phyloP scores from a whole-genome alignment of 2,329 filamentous ascomycete species.

The Lecanicillium sp. region DNA sequence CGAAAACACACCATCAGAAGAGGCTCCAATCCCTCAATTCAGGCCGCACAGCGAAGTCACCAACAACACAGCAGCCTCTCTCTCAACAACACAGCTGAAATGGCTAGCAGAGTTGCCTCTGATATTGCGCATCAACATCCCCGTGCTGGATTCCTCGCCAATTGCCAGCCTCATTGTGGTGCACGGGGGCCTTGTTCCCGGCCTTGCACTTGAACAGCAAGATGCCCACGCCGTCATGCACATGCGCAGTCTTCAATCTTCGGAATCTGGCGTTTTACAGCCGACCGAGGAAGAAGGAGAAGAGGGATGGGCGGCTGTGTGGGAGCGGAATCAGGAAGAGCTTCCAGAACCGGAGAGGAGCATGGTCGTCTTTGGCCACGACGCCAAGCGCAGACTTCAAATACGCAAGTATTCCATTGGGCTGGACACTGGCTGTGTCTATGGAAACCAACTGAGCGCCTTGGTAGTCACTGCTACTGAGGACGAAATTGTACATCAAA shows the following conservation, averaged over 20 bases:
- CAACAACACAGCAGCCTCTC: background rate
- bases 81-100: background rate
- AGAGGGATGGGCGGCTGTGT: slow-evolving; percentile 13
- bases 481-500: background rate
- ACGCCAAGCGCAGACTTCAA: slow-evolving; percentile 58
- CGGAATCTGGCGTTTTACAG: slow-evolving; percentile 24
- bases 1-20: too few species aligned
- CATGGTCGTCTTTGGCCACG: slow-evolving; percentile 77
- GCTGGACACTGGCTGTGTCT: slow-evolving; percentile 71
- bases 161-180: slow-evolving; percentile 44
- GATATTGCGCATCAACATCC: background rate
- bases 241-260: slow-evolving; percentile 60
- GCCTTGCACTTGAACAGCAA: slow-evolving; percentile 56
- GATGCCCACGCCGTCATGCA: slow-evolving; percentile 76
- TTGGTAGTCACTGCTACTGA: background rate
- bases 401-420: slow-evolving; percentile 63
- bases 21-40: background rate
- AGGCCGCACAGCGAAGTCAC: background rate
- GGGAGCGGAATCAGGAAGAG: slow-evolving; percentile 16
- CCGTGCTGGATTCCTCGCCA: background rate
- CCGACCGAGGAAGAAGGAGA: slow-evolving; percentile 17
- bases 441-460: slow-evolving; percentile 36
- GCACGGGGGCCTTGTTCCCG: slow-evolving; percentile 74
- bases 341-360: slow-evolving; percentile 17
- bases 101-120: background rate